A percentile compares a stretch with the other conserved stretches of the same genome.
Conservation (phyloP, 257 asterid genomes). For the Solanum bulbocastanum region DNA sequence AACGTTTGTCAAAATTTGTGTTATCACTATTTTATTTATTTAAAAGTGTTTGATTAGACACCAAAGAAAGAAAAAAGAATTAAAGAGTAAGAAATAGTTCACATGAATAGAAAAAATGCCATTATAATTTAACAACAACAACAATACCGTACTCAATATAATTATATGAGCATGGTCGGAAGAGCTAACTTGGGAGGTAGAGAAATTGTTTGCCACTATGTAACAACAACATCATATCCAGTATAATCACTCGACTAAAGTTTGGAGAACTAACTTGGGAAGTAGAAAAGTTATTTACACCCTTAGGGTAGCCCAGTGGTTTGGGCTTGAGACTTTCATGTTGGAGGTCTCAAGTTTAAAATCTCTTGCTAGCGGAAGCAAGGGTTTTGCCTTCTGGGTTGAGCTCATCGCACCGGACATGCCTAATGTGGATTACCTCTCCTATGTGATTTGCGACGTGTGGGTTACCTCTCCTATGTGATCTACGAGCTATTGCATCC, state of each 20-base stretch:
- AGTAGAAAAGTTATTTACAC: not conserved
- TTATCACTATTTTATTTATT: not conserved
- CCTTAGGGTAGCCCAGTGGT: too few species aligned
- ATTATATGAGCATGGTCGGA: rapidly evolving
- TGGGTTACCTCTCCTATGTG: too few species aligned
- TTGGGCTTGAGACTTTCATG: too few species aligned
- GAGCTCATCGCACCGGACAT: too few species aligned
- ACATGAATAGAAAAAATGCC: not conserved
- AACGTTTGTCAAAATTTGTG: rapidly evolving
- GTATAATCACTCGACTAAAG: not conserved
- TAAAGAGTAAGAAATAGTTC: not conserved
- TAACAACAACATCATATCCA: not conserved
- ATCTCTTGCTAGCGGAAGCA: too few species aligned
- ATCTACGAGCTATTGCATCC: too few species aligned
- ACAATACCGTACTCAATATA: rapidly evolving
- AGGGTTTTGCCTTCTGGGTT: too few species aligned
- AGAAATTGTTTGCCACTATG: rapidly evolving
- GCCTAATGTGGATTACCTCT: too few species aligned
- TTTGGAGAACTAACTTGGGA: not conserved
- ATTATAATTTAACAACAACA: not conserved
- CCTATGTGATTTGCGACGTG: too few species aligned
- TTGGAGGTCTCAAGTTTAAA: too few species aligned
- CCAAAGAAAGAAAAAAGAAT: not conserved
- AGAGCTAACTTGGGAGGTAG: not conserved
- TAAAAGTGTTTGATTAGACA: not conserved